These are phyloP conservation scores for Plasmodium ovale DNA, from an alignment of 169 alveolate species.

Conservation along the genomic window DNA sequence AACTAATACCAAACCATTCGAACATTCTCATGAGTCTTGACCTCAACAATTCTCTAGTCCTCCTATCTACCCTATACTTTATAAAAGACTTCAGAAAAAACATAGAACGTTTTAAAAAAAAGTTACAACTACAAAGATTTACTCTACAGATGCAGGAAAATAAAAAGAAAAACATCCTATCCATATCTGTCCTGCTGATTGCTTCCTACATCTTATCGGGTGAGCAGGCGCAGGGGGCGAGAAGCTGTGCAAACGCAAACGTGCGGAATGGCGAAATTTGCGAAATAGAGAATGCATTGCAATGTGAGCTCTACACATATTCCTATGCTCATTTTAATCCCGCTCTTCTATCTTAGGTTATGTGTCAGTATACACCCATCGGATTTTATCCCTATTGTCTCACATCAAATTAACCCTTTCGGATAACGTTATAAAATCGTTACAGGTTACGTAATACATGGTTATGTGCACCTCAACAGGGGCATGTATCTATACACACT, in stretches of 20 bases:
- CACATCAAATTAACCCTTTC: background rate
- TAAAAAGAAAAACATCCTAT: constrained; percentile 46
- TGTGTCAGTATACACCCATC: constrained; percentile 51
- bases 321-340: background rate
- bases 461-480: background rate
- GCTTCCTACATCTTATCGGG: constrained; percentile 72
- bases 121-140: constrained; percentile 24
- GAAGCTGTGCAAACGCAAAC: background rate
- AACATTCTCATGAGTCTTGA: constrained; percentile 65
- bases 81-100: constrained; percentile 34
- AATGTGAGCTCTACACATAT: background rate
- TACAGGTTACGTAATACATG: constrained; percentile 25
- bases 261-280: no score
- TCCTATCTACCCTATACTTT: constrained; percentile 29
- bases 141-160: constrained; percentile 23
- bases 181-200: constrained; percentile 38
- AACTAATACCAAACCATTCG: constrained; percentile 67
- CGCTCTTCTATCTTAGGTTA: constrained; percentile 27
- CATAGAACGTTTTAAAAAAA: constrained; percentile 25
- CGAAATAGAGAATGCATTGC: background rate
- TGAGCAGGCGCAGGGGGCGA: background rate
- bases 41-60: constrained; percentile 33
- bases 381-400: constrained; percentile 7
- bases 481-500: background rate
- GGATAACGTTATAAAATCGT: constrained; percentile 37